Percentiles rank a stretch among this genome's conserved stretches.
phyloP scores from a whole-genome alignment of 805 yeast species.

The Lipomyces starkeyi region DNA sequence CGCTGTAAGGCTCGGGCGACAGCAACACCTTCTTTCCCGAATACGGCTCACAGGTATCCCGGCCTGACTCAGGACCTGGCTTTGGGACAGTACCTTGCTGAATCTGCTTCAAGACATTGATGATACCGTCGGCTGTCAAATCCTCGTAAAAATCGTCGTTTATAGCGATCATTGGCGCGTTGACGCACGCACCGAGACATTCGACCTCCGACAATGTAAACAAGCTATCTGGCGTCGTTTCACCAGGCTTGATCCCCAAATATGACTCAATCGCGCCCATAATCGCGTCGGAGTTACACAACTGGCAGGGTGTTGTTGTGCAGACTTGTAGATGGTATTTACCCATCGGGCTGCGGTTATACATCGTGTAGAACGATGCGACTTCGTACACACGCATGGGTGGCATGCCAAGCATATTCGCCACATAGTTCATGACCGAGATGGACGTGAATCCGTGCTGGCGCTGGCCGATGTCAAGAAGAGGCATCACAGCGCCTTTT shows the following conservation, averaged over 20 bases:
- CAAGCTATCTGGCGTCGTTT: conserved; percentile 73
- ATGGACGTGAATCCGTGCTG: conserved; percentile 86
- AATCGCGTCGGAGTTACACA: conserved; percentile 80
- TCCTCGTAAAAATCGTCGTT: conserved; percentile 87
- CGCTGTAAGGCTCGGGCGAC: conserved; percentile 67
- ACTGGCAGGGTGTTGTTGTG: conserved; percentile 88
- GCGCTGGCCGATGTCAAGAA: conserved; percentile 84
- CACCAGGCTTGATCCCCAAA: conserved; percentile 72
- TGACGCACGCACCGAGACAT: conserved; percentile 90
- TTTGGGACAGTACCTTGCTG: conserved; percentile 65
- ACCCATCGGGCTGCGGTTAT: conserved; percentile 84
- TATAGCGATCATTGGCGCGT: conserved; percentile 86
- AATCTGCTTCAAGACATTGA: conserved; percentile 64
- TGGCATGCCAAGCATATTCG: conserved; percentile 82
- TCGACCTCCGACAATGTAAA: conserved; percentile 88
- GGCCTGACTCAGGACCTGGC: conserved; percentile 72
- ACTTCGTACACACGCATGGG: conserved; percentile 92
- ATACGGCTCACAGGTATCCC: conserved; percentile 73
- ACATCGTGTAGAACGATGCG: conserved; percentile 92
- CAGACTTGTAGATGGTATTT: conserved; percentile 83
- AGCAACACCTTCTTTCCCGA: conserved; percentile 69
- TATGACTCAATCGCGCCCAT: conserved; percentile 69
- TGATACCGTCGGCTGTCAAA: conserved; percentile 69
- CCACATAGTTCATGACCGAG: conserved; percentile 88
- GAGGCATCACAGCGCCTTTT: conserved; percentile 87